Percentiles rank a stretch among this genome's conserved stretches.
Conservation (phyloP, 2,329 filamentous ascomycete genomes). For the Exophiala aquamarina region DNA sequence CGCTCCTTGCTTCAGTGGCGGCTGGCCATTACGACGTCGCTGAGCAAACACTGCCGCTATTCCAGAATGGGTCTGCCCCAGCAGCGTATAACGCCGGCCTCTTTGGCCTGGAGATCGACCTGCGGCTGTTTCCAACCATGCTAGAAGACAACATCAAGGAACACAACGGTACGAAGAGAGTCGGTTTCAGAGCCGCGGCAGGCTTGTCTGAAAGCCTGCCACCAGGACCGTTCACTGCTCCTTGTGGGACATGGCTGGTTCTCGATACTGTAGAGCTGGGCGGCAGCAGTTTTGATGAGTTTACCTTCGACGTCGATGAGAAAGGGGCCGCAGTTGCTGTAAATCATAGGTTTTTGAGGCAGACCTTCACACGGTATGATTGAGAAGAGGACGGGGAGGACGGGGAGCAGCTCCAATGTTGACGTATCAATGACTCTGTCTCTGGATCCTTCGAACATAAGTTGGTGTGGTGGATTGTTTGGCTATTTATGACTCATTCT, state of each 20-base stretch:
- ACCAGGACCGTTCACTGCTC: neutral
- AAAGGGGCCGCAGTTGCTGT: slow-evolving; percentile 26
- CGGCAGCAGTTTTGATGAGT: slow-evolving; percentile 22
- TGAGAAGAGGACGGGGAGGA: too few species aligned
- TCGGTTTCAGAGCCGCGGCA: slow-evolving; percentile 25
- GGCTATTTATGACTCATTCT: too few species aligned
- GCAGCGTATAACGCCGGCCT: neutral
- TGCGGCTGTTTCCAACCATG: slow-evolving; percentile 25
- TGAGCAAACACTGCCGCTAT: neutral
- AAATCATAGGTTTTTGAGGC: slow-evolving; percentile 2
- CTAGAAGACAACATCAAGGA: neutral
- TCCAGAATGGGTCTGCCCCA: neutral
- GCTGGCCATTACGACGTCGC: neutral
- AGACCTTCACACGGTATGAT: neutral
- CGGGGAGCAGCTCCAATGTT: too few species aligned
- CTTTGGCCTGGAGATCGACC: neutral
- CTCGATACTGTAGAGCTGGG: slow-evolving; percentile 28
- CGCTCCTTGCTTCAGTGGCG: neutral
- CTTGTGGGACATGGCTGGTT: neutral
- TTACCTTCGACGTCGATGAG: slow-evolving; percentile 29
- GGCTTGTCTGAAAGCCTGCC: neutral
- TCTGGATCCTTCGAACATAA: too few species aligned
- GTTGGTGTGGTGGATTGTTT: too few species aligned
- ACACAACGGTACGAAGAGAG: slow-evolving; percentile 8
- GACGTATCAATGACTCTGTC: too few species aligned